Percentiles rank a stretch among this genome's conserved stretches.
phyloP scores from a whole-genome alignment of 768 basidiomycete species.

The Russula virescens region DNA sequence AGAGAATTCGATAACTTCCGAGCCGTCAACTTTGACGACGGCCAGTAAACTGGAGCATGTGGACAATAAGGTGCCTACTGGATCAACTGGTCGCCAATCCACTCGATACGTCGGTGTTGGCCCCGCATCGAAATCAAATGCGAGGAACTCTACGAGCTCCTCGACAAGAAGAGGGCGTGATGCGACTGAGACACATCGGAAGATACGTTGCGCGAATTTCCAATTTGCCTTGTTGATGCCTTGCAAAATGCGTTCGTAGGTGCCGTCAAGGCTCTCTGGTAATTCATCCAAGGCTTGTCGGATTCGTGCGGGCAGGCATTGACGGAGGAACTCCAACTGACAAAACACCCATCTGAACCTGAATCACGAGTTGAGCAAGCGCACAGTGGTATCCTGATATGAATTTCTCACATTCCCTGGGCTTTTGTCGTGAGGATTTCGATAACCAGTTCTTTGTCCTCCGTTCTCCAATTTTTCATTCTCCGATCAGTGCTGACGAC shows the following conservation, averaged over 20 bases:
- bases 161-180: no score
- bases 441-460: no score
- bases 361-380: no score
- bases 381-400: no score
- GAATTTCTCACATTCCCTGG: no score
- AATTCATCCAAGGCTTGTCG: background rate
- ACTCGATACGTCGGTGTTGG: background rate
- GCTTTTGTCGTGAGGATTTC: no score
- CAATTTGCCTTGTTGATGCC: background rate
- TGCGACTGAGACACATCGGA: background rate
- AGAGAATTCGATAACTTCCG: no score
- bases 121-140: background rate
- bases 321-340: background rate
- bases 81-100: background rate
- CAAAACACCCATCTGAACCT: no score
- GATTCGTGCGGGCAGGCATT: background rate
- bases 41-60: background rate
- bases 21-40: background rate
- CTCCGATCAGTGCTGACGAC: no score
- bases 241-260: background rate
- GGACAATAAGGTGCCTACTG: background rate
- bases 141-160: background rate
- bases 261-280: background rate
- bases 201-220: background rate
- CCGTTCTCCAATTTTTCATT: no score